Conservation (phyloP, 2,329 filamentous ascomycete species). For the Fusarium duplospermum region DNA sequence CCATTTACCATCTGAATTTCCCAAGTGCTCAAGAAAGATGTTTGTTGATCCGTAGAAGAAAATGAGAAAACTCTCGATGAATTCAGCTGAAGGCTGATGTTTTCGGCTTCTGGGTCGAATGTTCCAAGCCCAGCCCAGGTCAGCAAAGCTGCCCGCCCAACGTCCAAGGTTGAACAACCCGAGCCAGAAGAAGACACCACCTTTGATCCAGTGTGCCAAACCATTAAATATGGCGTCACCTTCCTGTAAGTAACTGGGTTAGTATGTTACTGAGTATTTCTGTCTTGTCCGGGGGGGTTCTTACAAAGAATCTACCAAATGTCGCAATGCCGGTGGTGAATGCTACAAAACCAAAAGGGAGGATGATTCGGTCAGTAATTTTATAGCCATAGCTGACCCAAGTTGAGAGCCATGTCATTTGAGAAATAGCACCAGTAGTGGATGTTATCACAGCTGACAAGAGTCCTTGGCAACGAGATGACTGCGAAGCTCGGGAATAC, state of each 20-base stretch:
- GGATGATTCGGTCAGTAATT: not conserved
- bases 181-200: conserved; percentile 93
- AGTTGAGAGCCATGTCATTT: not conserved
- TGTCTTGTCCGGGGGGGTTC: not conserved
- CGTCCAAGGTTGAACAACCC: conserved; percentile 88
- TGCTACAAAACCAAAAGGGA: not conserved
- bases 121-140: conserved; percentile 96
- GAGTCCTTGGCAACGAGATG: not conserved
- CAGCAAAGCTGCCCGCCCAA: conserved; percentile 88
- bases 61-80: not conserved
- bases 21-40: not conserved
- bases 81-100: conserved; percentile 43
- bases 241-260: not conserved
- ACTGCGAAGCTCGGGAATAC: not conserved
- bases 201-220: conserved; percentile 92
- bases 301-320: not conserved
- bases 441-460: not conserved
- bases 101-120: conserved; percentile 71
- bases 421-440: not conserved
- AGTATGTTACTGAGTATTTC: not conserved
- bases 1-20: not conserved
- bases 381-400: not conserved
- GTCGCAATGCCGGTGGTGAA: not conserved
- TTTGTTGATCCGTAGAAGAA: not conserved
- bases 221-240: conserved; percentile 47